Evolutionary conservation across 805 yeast genomes (phyloP).

Genomic region (Pichia phayaonensis): DNA sequence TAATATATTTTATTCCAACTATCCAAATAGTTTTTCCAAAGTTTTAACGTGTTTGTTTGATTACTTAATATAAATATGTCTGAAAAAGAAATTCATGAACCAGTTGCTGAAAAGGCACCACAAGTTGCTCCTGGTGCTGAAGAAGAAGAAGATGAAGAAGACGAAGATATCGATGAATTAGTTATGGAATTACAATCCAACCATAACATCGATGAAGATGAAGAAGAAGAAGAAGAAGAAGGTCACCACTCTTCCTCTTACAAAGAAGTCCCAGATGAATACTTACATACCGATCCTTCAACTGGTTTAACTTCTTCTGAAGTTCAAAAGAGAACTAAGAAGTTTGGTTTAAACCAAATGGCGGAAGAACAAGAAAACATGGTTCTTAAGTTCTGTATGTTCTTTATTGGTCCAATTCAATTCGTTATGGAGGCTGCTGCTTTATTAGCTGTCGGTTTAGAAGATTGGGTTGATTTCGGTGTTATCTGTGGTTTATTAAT

Average conservation of each 20-base stretch:
- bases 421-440: slow-evolving; percentile 98
- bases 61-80: slow-evolving; percentile 7
- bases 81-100: slow-evolving; percentile 13
- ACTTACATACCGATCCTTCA: slow-evolving; percentile 73
- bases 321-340: slow-evolving; percentile 76
- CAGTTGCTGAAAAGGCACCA: slow-evolving; percentile 42
- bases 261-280: slow-evolving; percentile 79
- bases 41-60: background rate
- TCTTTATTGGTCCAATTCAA: slow-evolving; percentile 92
- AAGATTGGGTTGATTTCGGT: slow-evolving; percentile 99
- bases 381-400: slow-evolving; percentile 71
- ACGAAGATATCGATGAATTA: slow-evolving; percentile 59
- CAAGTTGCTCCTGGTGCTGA: slow-evolving; percentile 43
- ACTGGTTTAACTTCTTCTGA: slow-evolving; percentile 73
- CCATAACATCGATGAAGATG: slow-evolving; percentile 38
- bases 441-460: slow-evolving; percentile 88
- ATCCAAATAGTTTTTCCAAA: background rate
- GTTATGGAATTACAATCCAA: slow-evolving; percentile 73
- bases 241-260: slow-evolving; percentile 44
- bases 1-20: background rate
- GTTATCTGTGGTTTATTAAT: slow-evolving; percentile 82
- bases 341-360: slow-evolving; percentile 86
- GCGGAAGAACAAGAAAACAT: slow-evolving; percentile 80
- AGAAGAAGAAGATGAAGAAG: slow-evolving; percentile 34
- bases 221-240: slow-evolving; percentile 44